Base-by-base conservation (phyloP, 2,329 filamentous ascomycete genomes). In the Aspergillus bombycis region DNA sequence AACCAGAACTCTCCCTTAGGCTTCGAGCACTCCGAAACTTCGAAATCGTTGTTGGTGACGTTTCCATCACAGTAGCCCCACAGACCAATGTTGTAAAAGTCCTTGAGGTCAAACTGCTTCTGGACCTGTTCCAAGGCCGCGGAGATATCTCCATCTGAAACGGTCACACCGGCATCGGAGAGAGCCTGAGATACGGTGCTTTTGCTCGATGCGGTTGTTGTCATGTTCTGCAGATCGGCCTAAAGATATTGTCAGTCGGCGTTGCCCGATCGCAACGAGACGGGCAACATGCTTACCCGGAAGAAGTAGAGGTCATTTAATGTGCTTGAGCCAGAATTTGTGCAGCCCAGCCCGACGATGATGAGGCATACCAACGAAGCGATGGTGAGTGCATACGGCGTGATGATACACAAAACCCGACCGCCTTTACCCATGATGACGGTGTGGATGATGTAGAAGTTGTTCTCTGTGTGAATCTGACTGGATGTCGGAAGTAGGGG, bases 41-140 rank as follows among this genome's bases (percentile, higher is more conserved):
- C 77, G 68, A 82, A 84, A 56, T 75, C 82, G 67, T 84, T 82
- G 71, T 83, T 82, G 68, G 85, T 84, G 68, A 83, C 77, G 57
- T 84, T 79, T 59, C 85, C 88, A 62, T 83, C 82, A 86, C 95
- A 98, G 85, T 93, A 97, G 75, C 91, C 91, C 91, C 92, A 96
- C 43, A 98, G 84, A 74, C 86, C 88, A 74, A 98, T 84, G 65
- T 91, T 86, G 85, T 97, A 98, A 73, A 88, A 84, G 75, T 94
- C 88, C 72, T 85, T 86, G 63, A 97, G 85, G 60, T 86, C 83
- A 50, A 92, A 83, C 50, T 77, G 67, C 19, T 74, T 64, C 64
- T 81, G 69, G 10, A 80, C 74, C 8, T 76, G 66, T 41, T 76
- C 57, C 23, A 83, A 71, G 30, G 77, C 74, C 14, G 74, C 66